Evolutionary conservation across 1,284 basidiomycete genomes (phyloP), one percentile per base, ranked within the genome.

Genomic region (Kwoniella shivajii): DNA sequence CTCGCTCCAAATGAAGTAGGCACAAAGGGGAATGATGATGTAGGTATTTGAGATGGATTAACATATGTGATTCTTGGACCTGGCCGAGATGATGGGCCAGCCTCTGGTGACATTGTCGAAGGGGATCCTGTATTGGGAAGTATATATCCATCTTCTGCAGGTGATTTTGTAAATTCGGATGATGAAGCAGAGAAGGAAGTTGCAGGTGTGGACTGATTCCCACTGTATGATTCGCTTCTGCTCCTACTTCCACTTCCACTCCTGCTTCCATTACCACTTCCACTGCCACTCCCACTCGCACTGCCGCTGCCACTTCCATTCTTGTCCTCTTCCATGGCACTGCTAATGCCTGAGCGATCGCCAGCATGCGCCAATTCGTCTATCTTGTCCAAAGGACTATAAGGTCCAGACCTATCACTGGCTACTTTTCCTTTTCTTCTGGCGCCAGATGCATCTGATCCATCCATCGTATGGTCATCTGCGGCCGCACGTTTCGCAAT

Each of bases 41-140:
- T 54, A 16, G 61, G 56, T 7, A 60, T 67, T 24, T 67, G 67
- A 0, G 70, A 70, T 14, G 71, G 71, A 54, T 72, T 72, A 43
- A 72, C 65, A 48, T 72, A 72, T 31, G 71, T 69, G 37, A 65
- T 57, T 31, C 67, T 59, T 13, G 57, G 52, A n/a, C 36, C 50
- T 22, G 43, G 50, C 22, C 26, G 10, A 11, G 51, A 50, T 6
- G 60, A 57, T 18, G 55, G 49, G 2, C 55, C 54, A n/a, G 59
- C 55, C 34, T 55, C 51, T 2, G 44, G 38, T 6, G 47, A 24
- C 0, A 26, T 20, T 31, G 47, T 27, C 20, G 50, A 46, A 24
- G 31, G 20, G 26, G 18, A n/a, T 33, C 41, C 34, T 13, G 24
- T 33, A 16, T 14, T 10, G n/a, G 54, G n/a, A 16, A 34, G 16